Conservation (phyloP, 345 rosid genomes). For the Dovyalis caffra region DNA sequence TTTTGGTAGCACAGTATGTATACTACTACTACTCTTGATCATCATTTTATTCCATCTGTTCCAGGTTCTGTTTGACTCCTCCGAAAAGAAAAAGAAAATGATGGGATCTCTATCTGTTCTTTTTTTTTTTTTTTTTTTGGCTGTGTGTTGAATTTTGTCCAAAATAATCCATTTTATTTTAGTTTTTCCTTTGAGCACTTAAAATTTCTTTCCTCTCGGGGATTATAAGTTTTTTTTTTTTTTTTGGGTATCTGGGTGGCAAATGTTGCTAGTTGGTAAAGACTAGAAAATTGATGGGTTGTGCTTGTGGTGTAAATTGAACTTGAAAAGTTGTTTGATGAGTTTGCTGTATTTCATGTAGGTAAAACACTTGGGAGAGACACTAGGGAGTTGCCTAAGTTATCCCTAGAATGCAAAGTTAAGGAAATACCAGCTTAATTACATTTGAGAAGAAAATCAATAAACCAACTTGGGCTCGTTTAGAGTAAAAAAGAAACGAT, state of each 20-base stretch:
- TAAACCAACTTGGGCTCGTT: not conserved
- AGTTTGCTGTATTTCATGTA: not conserved
- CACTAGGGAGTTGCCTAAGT: not conserved
- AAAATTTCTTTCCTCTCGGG: no score
- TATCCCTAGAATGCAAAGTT: not conserved
- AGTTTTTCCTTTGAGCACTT: no score
- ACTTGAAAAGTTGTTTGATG: not conserved
- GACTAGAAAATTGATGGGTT: not conserved
- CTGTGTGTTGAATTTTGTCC: no score
- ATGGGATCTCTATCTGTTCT: not conserved
- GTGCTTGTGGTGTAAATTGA: not conserved
- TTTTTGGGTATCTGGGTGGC: not conserved
- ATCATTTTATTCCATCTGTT: no score
- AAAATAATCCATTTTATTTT: no score
- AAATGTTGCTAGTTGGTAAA: not conserved
- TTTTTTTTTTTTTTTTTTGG: no score
- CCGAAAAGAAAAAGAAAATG: not conserved
- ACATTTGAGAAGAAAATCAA: not conserved
- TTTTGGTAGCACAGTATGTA: constrained; percentile 61
- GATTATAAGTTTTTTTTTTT: no score
- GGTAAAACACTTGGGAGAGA: not conserved
- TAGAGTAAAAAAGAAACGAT: not conserved
- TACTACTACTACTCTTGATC: not conserved
- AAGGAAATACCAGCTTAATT: not conserved
- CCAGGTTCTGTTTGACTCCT: not conserved